Evolutionary conservation across 192 early-diverging fungal species (phyloP), one percentile per base, ranked within the genome.

Genomic region (Umbelopsis vinacea): DNA sequence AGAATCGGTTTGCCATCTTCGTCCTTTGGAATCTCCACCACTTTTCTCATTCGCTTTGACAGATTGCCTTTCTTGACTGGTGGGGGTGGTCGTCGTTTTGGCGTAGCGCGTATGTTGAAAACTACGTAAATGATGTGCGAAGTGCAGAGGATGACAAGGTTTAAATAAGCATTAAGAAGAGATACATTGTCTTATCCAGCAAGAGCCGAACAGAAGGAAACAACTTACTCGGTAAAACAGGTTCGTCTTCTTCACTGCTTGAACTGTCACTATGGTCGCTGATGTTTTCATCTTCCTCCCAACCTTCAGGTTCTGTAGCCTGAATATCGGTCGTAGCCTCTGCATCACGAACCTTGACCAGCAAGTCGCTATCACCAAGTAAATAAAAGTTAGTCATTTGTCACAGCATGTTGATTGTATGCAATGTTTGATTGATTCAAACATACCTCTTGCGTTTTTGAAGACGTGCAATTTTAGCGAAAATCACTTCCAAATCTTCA

Each of bases 1-100:
- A 96, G 76, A 38, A 90, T 87, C 4, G 89, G 87, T 48, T 86
- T 86, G 10, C 96, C 96, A 11, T 81, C 33, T 47, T 86, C 87
- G 74, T 91, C 89, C 33, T 63, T 63, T 22, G 57, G 57, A 37
- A 63, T 63, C 15, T 63, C 57, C 15, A 63, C 57, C 12, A 35
- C 57, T 37, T 63, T 63, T 37, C 57, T 63, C 57, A 63, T 63
- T 17, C 57, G 57, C 19, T 63, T 63, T 3, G 57, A 29, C 17
- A 29, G 11, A 19, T 29, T 19, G 6, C 29, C 17, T 37, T 63
- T 63, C 33, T 63, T 63, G 14, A 37, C 33, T 5, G 57, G 57
- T 29, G 57, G 57, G 4, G 57, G 29, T 35, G 57, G 29, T 35
- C 57, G 57, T 63, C 57, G 26, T 38, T 63, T 63, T 35, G 57